Percentiles rank a stretch among this genome's conserved stretches.
Conservation (phyloP, 2,329 filamentous ascomycete species). For the Diaporthe destruens region DNA sequence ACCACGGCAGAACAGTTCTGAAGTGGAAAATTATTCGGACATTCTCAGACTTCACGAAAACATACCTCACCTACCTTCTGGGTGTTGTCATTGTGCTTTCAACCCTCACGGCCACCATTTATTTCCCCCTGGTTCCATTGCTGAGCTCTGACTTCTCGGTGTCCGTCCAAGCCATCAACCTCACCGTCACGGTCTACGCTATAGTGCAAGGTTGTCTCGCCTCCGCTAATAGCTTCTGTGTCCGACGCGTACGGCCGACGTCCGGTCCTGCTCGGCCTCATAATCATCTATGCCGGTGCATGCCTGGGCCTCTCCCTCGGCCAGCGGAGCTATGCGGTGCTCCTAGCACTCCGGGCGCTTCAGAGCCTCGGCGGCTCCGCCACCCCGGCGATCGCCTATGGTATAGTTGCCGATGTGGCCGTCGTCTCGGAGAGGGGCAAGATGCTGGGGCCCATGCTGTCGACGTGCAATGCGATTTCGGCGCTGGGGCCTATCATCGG, state of each 20-base stretch:
- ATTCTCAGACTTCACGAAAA: neutral
- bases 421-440: conserved; percentile 73
- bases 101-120: conserved; percentile 57
- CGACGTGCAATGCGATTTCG: conserved; percentile 62
- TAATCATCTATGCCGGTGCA: conserved; percentile 64
- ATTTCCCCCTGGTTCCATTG: conserved; percentile 53
- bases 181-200: conserved; percentile 67
- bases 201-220: conserved; percentile 70
- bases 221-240: conserved; percentile 68
- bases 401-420: conserved; percentile 72
- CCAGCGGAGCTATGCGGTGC: conserved; percentile 62
- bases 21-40: neutral
- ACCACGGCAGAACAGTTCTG: too few species aligned
- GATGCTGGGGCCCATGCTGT: conserved; percentile 74
- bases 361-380: conserved; percentile 58
- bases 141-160: conserved; percentile 49
- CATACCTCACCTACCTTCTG: conserved; percentile 8
- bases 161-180: conserved; percentile 52
- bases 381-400: too few species aligned
- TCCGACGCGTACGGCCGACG: conserved; percentile 68
- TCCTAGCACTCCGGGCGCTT: conserved; percentile 69
- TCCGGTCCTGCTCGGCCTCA: conserved; percentile 67
- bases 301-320: conserved; percentile 66
- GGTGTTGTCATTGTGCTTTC: conserved; percentile 12
- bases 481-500: conserved; percentile 36